Base-by-base conservation (phyloP, 2,329 filamentous ascomycete species). In the Fonsecaea erecta region DNA sequence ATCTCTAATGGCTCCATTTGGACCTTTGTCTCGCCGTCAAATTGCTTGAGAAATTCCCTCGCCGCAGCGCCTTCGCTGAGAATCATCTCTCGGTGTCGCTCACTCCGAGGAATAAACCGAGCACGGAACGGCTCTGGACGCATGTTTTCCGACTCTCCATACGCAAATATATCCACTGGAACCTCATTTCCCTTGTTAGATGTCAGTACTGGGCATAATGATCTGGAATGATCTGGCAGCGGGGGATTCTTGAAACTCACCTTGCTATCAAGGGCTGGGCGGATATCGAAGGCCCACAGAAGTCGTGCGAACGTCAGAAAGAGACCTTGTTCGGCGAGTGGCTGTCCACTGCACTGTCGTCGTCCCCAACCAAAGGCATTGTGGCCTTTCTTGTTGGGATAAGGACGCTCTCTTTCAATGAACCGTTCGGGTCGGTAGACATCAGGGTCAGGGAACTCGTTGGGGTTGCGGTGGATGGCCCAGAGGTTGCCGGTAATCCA, bases 301-400 rank as follows among this genome's bases (percentile, higher is more conserved):
- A 87, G 71, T 12, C 85, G 75, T 5, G 84, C 82, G 48, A 88
- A 78, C 0, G 82, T 85, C 69, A 88, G 81, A 79, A 84, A 87
- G 0, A 84, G 84, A 4, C 85, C 84, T 71, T 86, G 83, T 73
- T 88, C 85, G 1, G 85, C 85, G n/a, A 88, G 75, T 2, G 79
- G 82, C 71, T 85, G 79, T 0, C 84, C 84, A 51, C 79, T 81
- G 72, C 84, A 86, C 2, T 84, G 81, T 7, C 84, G 74, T 3
- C 84, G 78, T 5, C 84, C 84, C 81, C 83, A 86, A 28, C 84
- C 84, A 70, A 86, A 85, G 1, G 83, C 83, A 80, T 84, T 84
- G 71, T 85, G 83, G 0, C 81, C 80, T 55, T 75, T 78, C 65
- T 83, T 81, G 5, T 77, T 77, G 0, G 82, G 81, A 65, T 84